Conservation (phyloP, 1,284 basidiomycete genomes). For the Takashimella koratensis region DNA sequence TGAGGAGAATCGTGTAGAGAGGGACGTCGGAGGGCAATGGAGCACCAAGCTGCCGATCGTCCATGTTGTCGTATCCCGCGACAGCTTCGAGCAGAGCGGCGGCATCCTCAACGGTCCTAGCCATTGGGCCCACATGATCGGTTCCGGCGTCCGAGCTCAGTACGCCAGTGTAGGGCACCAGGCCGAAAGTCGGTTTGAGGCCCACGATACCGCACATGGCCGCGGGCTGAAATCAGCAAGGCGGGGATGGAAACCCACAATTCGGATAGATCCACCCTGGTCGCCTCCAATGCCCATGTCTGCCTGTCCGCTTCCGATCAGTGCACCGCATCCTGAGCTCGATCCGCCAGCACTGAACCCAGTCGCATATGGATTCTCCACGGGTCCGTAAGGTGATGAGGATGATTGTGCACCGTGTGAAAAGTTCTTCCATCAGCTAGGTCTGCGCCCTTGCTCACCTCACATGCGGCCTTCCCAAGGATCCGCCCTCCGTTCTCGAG, state of each 20-base stretch:
- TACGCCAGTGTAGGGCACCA: slow-evolving; percentile 52
- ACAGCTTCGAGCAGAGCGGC: slow-evolving; percentile 49
- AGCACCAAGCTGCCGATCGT: slow-evolving; percentile 50
- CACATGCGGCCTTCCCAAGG: slow-evolving; percentile 46
- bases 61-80: slow-evolving; percentile 51
- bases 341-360: slow-evolving; percentile 51
- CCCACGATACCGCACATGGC: slow-evolving; percentile 52
- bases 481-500: slow-evolving; percentile 49
- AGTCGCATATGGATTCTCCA: slow-evolving; percentile 50
- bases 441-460: too few relatives aligned
- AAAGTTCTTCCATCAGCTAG: too few relatives aligned
- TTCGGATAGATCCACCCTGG: slow-evolving; percentile 54
- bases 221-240: slow-evolving; percentile 37
- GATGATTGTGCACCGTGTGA: slow-evolving; percentile 19
- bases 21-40: slow-evolving; percentile 47
- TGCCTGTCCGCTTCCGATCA: slow-evolving; percentile 46
- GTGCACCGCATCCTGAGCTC: slow-evolving; percentile 50
- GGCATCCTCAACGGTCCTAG: slow-evolving; percentile 45
- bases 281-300: slow-evolving; percentile 53
- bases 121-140: slow-evolving; percentile 45
- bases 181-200: slow-evolving; percentile 51
- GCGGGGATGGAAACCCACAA: slow-evolving; percentile 15
- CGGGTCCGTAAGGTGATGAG: slow-evolving; percentile 35
- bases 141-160: slow-evolving; percentile 41
- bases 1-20: too few relatives aligned